A percentile compares a stretch with the other conserved stretches of the same genome.
These are phyloP conservation scores for Pythium sukuiense DNA, from an alignment of 352 stramenopile genomes.

Conservation along the genomic window DNA sequence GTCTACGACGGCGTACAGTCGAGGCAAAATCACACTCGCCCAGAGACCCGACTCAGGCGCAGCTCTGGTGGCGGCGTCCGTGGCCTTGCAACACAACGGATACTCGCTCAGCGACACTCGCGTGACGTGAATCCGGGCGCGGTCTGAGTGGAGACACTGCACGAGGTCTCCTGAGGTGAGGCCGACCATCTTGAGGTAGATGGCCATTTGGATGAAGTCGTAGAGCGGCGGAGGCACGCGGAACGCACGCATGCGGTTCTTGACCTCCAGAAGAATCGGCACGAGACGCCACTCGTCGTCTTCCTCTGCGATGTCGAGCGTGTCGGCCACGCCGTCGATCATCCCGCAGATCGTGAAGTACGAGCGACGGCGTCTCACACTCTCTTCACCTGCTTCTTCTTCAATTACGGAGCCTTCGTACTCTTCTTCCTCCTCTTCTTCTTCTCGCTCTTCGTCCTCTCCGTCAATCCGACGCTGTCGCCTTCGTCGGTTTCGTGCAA, in stretches of 20 bases:
- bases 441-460: neutral
- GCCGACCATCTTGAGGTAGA: constrained; percentile 84
- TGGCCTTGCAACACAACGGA: constrained; percentile 29
- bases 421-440: constrained; percentile 1
- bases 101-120: constrained; percentile 44
- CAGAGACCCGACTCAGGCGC: constrained; percentile 41
- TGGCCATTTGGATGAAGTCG: constrained; percentile 74
- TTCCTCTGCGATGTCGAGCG: constrained; percentile 41
- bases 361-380: neutral
- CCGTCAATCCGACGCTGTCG: neutral
- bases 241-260: constrained; percentile 72
- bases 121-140: constrained; percentile 52
- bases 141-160: constrained; percentile 57
- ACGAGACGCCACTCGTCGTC: constrained; percentile 65
- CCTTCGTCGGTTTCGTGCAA: neutral
- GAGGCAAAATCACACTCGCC: constrained; percentile 59
- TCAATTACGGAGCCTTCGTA: neutral
- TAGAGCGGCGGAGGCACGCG: constrained; percentile 58
- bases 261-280: constrained; percentile 72
- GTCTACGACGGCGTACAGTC: constrained; percentile 54
- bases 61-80: neutral
- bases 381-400: neutral
- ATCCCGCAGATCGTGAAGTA: constrained; percentile 81
- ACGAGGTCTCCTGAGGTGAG: constrained; percentile 65
- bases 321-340: constrained; percentile 74